Evolutionary conservation across 495 filamentous ascomycete species (phyloP), one percentile per base, ranked within the genome.

Genomic region (Amphirosellinia nigrospora): DNA sequence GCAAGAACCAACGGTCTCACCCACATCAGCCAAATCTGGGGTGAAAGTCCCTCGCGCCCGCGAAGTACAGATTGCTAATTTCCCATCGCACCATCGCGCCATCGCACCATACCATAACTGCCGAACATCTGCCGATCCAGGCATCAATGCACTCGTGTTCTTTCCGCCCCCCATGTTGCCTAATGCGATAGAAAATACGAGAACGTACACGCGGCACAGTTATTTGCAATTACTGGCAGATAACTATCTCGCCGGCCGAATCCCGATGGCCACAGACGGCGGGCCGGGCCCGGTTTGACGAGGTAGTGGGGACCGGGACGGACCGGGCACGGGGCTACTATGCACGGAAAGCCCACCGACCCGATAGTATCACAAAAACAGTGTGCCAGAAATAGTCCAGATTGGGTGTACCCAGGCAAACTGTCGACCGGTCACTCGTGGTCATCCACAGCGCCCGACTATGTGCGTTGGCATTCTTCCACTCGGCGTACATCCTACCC

Each of bases 401-500:
- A 3, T 39, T n/a, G 23, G 75, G 75, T 30, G 23, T 0, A 23
- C 30, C 58, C 4, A 77, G 5, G 39, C 66, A 70, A 11, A 75
- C 0, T 0, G 21, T 8, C 23, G 26, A 3, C 26, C 28, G 39
- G 8, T 77, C 69, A 0, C 11, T 0, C 34, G 46, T 10, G 10
- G 13, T 13, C 13, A 39, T 43, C 56, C 36, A 73, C n/a, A 72
- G 8, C 7, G 50, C 73, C 8, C 75, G 69, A 39, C 48, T 50
- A 5, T 63, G n/a, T 15, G 46, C 28, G 60, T 77, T 77, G 34
- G 69, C 62, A 38, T 21, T 0, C 53, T n/a, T 48, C 59, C 71
- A 68, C 43, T 66, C 26, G 48, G 48, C 64, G 55, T 52, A 45
- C 13, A 69, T 71, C n/a, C 71, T 65, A 13, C 63, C 69, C 34